Conservation (phyloP, 1,284 basidiomycete species). For the Ceraceosorus bombacis region DNA sequence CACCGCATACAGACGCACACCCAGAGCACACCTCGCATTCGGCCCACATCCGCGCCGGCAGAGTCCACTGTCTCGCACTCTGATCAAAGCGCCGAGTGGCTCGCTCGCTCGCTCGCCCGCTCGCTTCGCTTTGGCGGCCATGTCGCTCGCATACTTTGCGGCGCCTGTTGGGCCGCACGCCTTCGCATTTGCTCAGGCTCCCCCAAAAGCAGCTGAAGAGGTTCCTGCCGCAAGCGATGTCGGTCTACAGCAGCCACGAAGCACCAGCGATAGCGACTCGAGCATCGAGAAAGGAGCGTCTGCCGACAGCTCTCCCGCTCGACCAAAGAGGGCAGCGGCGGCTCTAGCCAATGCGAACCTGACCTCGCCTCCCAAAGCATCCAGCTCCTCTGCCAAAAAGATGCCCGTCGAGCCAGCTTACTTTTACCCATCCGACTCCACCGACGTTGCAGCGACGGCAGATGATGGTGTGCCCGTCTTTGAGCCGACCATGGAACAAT, state of each 20-base stretch:
- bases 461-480: slow-evolving; percentile 45
- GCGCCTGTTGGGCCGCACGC: background rate
- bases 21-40: no score
- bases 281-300: no score
- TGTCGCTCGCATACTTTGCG: background rate
- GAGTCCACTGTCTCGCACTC: no score
- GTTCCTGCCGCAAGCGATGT: background rate
- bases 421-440: slow-evolving; percentile 32
- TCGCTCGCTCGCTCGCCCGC: no score
- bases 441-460: background rate
- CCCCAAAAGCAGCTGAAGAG: background rate
- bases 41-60: no score
- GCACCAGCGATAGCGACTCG: no score
- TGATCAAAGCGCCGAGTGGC: no score
- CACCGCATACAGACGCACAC: no score
- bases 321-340: background rate
- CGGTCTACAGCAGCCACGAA: no score
- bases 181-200: background rate
- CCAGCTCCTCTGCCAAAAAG: background rate
- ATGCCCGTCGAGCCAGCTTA: slow-evolving; percentile 31
- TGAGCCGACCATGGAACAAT: slow-evolving; percentile 44
- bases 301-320: background rate
- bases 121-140: no score
- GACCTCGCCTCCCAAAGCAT: background rate
- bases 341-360: background rate